A percentile compares a stretch with the other conserved stretches of the same genome.
Conservation (phyloP, 2,329 filamentous ascomycete species). For the Fusarium albidum region DNA sequence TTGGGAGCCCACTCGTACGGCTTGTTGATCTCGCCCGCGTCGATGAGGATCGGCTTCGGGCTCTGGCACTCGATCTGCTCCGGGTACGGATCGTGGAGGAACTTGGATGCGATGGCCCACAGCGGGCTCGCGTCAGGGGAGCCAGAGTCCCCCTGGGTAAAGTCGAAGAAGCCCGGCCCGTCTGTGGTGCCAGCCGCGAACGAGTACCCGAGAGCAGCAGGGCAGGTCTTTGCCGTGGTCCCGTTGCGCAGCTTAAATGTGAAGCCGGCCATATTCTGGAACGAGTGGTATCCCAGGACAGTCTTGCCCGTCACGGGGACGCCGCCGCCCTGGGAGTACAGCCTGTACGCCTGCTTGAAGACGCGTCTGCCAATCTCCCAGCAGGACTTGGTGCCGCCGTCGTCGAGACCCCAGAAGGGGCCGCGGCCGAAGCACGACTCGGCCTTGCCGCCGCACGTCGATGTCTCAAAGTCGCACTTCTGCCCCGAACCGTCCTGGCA, state of each 20-base stretch:
- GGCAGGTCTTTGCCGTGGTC: constrained; percentile 75
- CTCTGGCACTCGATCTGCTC: constrained; percentile 79
- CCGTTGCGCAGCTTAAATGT: constrained; percentile 79
- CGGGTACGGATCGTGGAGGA: constrained; percentile 74
- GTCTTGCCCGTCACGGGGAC: constrained; percentile 39
- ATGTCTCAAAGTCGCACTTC: constrained; percentile 79
- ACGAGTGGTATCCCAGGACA: constrained; percentile 86
- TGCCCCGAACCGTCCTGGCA: constrained; percentile 84
- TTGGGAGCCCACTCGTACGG: constrained; percentile 94
- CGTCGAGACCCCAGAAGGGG: constrained; percentile 73
- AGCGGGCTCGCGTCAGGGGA: constrained; percentile 75
- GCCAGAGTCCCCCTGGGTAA: constrained; percentile 83
- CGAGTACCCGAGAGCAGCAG: constrained; percentile 87
- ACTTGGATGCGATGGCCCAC: constrained; percentile 78
- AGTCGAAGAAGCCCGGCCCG: constrained; percentile 90
- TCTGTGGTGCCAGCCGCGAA: constrained; percentile 95
- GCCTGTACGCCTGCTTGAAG: background rate
- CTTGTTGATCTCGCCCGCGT: constrained; percentile 79
- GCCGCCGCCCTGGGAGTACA: background rate
- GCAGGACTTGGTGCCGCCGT: constrained; percentile 73
- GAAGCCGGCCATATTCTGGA: constrained; percentile 81
- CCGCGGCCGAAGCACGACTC: constrained; percentile 79
- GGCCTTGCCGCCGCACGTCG: constrained; percentile 79
- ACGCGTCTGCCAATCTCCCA: constrained; percentile 77
- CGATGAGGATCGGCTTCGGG: constrained; percentile 85